A percentile compares a stretch with the other conserved stretches of the same genome.
phyloP scores from a whole-genome alignment of 148 eudicot genomes.

The Vaccinium vitisidaea region DNA sequence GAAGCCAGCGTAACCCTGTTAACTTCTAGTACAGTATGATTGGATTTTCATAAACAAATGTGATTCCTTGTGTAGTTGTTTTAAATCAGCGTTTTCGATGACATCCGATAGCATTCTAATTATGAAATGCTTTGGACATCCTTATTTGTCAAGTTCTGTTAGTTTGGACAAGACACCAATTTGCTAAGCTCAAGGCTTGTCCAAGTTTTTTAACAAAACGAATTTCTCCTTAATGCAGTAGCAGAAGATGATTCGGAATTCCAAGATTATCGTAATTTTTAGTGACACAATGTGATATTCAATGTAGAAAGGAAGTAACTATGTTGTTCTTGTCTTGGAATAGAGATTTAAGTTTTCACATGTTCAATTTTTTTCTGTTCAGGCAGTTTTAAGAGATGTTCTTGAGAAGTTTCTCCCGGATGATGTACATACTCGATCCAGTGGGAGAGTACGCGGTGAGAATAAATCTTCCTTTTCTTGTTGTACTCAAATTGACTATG shows the following conservation, averaged over 20 bases:
- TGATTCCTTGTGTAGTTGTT: not conserved
- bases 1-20: not conserved
- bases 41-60: not conserved
- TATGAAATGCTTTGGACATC: not conserved
- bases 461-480: constrained; percentile 1
- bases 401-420: constrained; percentile 74
- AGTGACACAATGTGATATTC: not conserved
- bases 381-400: constrained; percentile 90
- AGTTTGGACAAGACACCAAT: not conserved
- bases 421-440: constrained; percentile 78
- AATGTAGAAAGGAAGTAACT: constrained; percentile 8
- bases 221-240: not conserved
- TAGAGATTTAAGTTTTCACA: constrained; percentile 11
- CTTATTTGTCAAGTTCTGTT: not conserved
- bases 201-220: not conserved
- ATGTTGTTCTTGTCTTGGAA: not conserved
- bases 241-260: not conserved
- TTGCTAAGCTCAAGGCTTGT: not conserved
- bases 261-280: not conserved
- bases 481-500: not conserved
- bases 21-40: not conserved
- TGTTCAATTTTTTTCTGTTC: constrained; percentile 18
- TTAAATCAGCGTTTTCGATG: not conserved
- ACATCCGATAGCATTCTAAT: not conserved
- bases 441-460: constrained; percentile 95